These are phyloP conservation scores for Keqinozyma sinolaborantium DNA, from an alignment of 1,139 yeast species.

Conservation along the genomic window DNA sequence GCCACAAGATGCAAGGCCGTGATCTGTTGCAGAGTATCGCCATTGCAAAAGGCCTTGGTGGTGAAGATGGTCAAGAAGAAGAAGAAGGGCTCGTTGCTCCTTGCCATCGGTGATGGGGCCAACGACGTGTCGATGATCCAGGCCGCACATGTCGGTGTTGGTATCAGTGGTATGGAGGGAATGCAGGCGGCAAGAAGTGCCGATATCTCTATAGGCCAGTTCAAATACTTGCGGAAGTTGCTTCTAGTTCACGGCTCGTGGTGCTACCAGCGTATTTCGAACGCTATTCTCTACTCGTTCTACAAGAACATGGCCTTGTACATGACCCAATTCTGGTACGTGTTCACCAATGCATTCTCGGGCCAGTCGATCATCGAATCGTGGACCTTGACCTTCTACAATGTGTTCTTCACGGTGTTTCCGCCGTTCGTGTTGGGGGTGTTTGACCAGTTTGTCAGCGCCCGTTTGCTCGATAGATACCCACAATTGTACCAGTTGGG, in stretches of 20 bases:
- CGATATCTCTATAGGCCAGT: conserved; percentile 95
- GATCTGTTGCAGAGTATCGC: conserved; percentile 91
- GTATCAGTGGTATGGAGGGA: conserved; percentile 98
- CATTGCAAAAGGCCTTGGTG: conserved; percentile 94
- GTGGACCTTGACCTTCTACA: conserved; percentile 95
- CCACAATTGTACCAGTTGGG: conserved; percentile 93
- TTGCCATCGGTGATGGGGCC: conserved; percentile 97
- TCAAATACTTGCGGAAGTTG: conserved; percentile 76
- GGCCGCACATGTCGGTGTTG: conserved; percentile 96
- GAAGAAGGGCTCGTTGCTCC: conserved; percentile 61
- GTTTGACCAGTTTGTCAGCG: conserved; percentile 93
- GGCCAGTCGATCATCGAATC: conserved; percentile 97
- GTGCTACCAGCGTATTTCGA: conserved; percentile 93
- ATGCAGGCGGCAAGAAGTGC: conserved; percentile 99
- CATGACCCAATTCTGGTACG: conserved; percentile 99
- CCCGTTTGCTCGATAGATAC: conserved; percentile 82
- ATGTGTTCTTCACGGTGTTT: conserved; percentile 89
- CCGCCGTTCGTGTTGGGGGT: conserved; percentile 97
- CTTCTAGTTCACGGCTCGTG: conserved; percentile 94
- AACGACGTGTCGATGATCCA: conserved; percentile 99
- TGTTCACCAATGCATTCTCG: conserved; percentile 85
- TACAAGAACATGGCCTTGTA: conserved; percentile 93
- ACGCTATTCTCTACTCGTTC: conserved; percentile 89
- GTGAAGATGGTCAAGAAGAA: conserved; percentile 76
- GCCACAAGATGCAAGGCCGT: conserved; percentile 93